These are phyloP conservation scores for Rosa persica DNA, from an alignment of 306 rosid species.

Conservation along the genomic window DNA sequence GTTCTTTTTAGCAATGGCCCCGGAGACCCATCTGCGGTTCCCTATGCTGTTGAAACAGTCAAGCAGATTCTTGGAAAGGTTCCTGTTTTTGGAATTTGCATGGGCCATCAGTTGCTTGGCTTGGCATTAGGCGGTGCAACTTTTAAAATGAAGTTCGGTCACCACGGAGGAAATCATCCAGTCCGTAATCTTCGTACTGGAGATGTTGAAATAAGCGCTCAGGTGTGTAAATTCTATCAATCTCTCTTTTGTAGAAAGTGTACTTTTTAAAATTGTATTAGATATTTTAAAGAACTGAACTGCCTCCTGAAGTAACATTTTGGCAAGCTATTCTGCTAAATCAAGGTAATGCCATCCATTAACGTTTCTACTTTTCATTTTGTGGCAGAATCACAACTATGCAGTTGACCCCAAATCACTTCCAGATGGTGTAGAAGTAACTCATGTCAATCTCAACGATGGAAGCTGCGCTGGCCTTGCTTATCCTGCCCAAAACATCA, in stretches of 20 bases:
- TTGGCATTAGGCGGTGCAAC: constrained; percentile 94
- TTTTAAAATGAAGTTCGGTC: constrained; percentile 96
- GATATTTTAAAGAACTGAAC: not conserved
- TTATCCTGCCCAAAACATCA: constrained; percentile 61
- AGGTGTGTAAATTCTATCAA: constrained; percentile 44
- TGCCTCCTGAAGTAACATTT: not conserved
- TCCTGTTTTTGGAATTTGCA: constrained; percentile 96
- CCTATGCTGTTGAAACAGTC: constrained; percentile 88
- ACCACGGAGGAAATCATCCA: constrained; percentile 98
- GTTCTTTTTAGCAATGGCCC: constrained; percentile 95
- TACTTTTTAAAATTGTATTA: not conserved
- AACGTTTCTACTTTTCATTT: constrained; percentile 3
- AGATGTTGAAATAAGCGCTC: constrained; percentile 85
- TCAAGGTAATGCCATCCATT: not conserved
- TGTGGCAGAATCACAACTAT: constrained; percentile 83
- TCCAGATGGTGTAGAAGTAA: constrained; percentile 83
- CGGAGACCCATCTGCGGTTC: constrained; percentile 94
- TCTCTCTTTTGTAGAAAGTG: not conserved
- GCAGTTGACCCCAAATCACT: constrained; percentile 82
- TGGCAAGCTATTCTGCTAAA: not conserved
- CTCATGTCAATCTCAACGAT: constrained; percentile 87
- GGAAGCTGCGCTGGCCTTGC: constrained; percentile 89
- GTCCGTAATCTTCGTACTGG: constrained; percentile 73
- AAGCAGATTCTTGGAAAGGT: constrained; percentile 76
- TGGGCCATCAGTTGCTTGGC: constrained; percentile 96